phyloP scores from a whole-genome alignment of 2,329 filamentous ascomycete species.

The Teratosphaeria pseudoeucalypti region DNA sequence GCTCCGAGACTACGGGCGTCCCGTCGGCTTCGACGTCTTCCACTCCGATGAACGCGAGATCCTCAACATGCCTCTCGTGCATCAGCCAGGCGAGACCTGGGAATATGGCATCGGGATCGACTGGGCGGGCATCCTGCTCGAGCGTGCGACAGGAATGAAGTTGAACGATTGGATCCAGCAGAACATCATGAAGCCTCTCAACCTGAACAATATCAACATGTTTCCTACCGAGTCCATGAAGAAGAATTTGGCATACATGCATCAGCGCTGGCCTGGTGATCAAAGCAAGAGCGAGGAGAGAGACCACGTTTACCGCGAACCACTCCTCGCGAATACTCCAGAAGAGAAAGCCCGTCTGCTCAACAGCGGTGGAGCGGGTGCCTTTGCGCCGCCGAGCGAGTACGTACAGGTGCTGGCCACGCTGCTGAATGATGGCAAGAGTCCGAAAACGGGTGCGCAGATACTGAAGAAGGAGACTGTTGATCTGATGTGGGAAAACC shows the following conservation, averaged over 20 bases:
- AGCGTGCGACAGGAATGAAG: slow-evolving; percentile 32
- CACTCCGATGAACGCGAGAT: slow-evolving; percentile 44
- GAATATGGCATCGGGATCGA: slow-evolving; percentile 44
- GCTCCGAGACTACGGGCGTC: slow-evolving; percentile 33
- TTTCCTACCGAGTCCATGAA: slow-evolving; percentile 47
- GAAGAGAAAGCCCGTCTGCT: slow-evolving; percentile 39
- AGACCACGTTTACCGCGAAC: slow-evolving; percentile 43
- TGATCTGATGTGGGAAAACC: slow-evolving; percentile 54
- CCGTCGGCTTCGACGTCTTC: slow-evolving; percentile 48
- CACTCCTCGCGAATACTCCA: slow-evolving; percentile 35
- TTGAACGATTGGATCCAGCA: slow-evolving; percentile 38
- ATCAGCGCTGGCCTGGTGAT: slow-evolving; percentile 37
- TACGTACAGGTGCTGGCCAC: slow-evolving; percentile 53
- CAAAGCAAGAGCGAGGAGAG: slow-evolving; percentile 20
- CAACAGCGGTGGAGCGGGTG: slow-evolving; percentile 52
- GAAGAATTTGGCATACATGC: slow-evolving; percentile 46
- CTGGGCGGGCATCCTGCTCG: slow-evolving; percentile 40
- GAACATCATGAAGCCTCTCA: slow-evolving; percentile 38
- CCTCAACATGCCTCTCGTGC: slow-evolving; percentile 43
- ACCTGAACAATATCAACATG: slow-evolving; percentile 45
- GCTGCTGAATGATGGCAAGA: slow-evolving; percentile 54
- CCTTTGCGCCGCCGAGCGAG: slow-evolving; percentile 49
- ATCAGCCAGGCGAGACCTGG: slow-evolving; percentile 54
- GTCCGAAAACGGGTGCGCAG: slow-evolving; percentile 43
- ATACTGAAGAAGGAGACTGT: slow-evolving; percentile 50